phyloP scores from a whole-genome alignment of 305 asterid genomes.

The Solanum aculeatissimum region DNA sequence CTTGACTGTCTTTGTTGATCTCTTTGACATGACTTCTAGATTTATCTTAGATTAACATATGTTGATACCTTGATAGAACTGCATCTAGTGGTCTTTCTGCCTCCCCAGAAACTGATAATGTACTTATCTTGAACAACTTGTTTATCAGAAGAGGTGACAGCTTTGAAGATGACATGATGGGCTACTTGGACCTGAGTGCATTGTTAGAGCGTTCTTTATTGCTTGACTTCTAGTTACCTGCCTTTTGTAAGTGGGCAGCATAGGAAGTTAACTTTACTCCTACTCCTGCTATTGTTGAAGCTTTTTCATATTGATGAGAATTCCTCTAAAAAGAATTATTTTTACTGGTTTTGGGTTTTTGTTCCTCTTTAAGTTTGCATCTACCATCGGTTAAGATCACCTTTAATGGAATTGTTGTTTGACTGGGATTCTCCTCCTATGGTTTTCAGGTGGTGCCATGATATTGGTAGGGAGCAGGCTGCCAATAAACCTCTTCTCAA shows the following conservation, averaged over 20 bases:
- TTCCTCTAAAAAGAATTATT: background rate
- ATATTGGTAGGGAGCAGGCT: slow-evolving; percentile 75
- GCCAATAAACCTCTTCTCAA: slow-evolving; percentile 67
- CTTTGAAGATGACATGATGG: background rate
- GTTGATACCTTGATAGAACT: background rate
- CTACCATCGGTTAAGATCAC: background rate
- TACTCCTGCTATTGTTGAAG: background rate
- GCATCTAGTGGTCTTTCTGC: background rate
- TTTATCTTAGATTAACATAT: background rate
- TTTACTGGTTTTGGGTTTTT: background rate
- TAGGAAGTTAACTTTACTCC: background rate
- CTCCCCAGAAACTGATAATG: background rate
- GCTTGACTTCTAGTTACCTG: background rate
- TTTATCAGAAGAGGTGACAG: background rate
- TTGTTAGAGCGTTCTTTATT: background rate
- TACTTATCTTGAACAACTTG: background rate
- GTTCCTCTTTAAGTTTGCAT: background rate
- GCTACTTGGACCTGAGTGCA: background rate
- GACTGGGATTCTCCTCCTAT: background rate
- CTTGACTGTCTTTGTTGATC: background rate
- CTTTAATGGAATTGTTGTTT: background rate
- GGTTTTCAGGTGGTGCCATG: slow-evolving; percentile 65
- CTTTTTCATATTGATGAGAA: background rate
- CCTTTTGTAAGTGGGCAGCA: background rate
- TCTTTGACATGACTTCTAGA: background rate